These are phyloP conservation scores for Phytophthora pisi DNA, from an alignment of 352 stramenopile species.

Conservation along the genomic window DNA sequence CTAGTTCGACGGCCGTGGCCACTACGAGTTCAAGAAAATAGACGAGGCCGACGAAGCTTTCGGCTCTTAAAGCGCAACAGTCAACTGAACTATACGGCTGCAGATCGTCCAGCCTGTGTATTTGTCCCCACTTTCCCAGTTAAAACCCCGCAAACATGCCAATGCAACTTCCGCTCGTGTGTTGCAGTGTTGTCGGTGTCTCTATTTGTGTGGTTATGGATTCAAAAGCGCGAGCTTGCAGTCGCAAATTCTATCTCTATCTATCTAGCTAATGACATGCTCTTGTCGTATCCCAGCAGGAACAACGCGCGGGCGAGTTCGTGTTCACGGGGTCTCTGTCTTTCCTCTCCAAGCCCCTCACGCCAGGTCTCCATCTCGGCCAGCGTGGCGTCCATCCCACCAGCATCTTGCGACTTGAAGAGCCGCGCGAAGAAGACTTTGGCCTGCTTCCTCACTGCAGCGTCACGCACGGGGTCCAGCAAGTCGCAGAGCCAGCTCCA, in stretches of 20 bases:
- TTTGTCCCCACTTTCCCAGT: slow-evolving; percentile 19
- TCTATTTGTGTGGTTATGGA: slow-evolving; percentile 22
- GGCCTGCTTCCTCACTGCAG: slow-evolving; percentile 12
- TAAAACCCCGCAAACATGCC: slow-evolving; percentile 16
- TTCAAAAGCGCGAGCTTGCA: slow-evolving; percentile 13
- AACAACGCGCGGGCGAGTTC: slow-evolving; percentile 37
- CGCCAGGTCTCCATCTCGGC: slow-evolving; percentile 42
- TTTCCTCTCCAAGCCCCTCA: slow-evolving; percentile 8
- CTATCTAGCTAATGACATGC: slow-evolving; percentile 32
- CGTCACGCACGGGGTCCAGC: slow-evolving; percentile 23
- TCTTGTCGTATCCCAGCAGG: slow-evolving; percentile 49
- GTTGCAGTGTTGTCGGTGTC: slow-evolving; percentile 6
- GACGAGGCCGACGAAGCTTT: slow-evolving; percentile 78
- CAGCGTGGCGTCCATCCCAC: slow-evolving; percentile 24
- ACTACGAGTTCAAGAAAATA: slow-evolving; percentile 90
- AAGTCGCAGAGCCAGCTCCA: slow-evolving; percentile 40
- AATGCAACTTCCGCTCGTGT: slow-evolving; percentile 10
- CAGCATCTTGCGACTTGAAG: slow-evolving; percentile 21
- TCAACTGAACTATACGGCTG: slow-evolving; percentile 8
- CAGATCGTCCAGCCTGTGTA: slow-evolving; percentile 8
- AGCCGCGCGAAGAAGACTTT: slow-evolving; percentile 42
- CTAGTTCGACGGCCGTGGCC: slow-evolving; percentile 83
- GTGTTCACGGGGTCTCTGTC: slow-evolving; percentile 11
- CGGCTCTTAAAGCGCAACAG: slow-evolving; percentile 52
- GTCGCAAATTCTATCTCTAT: slow-evolving; percentile 14